These are phyloP conservation scores for Fistulifera solaris DNA, from an alignment of 108 stramenopile genomes.

Conservation along the genomic window DNA sequence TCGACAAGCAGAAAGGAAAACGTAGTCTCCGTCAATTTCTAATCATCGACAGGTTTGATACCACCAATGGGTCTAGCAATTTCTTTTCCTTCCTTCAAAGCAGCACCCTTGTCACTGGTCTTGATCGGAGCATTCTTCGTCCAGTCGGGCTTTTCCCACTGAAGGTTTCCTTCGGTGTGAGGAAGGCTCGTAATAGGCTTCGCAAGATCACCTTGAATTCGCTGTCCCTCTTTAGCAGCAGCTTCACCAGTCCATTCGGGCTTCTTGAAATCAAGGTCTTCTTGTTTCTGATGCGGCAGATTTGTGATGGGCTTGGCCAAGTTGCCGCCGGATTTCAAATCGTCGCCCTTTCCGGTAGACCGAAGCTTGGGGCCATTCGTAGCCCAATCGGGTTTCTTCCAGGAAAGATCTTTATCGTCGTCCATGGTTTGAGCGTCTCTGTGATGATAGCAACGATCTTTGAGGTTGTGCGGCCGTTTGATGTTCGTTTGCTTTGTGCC, in stretches of 20 bases:
- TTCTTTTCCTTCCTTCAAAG: constrained; percentile 12
- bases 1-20: too few relatives aligned
- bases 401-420: constrained; percentile 8
- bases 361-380: constrained; percentile 6
- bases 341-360: constrained; percentile 5
- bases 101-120: constrained; percentile 6
- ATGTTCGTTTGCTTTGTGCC: too few relatives aligned
- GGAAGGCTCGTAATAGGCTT: constrained; percentile 7
- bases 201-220: constrained; percentile 5
- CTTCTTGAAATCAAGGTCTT: constrained; percentile 3
- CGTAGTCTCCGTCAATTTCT: background rate
- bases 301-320: constrained; percentile 11
- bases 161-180: background rate
- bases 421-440: constrained; percentile 1
- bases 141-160: constrained; percentile 12
- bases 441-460: background rate
- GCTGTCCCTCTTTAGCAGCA: background rate
- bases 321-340: constrained; percentile 4
- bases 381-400: constrained; percentile 13
- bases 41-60: constrained; percentile 13
- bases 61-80: constrained; percentile 14
- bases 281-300: constrained; percentile 9
- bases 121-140: constrained; percentile 7
- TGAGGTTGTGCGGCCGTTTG: too few relatives aligned
- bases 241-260: constrained; percentile 10